phyloP scores from a whole-genome alignment of 2,329 filamentous ascomycete genomes.

The Ceratocystis eucalypticola region DNA sequence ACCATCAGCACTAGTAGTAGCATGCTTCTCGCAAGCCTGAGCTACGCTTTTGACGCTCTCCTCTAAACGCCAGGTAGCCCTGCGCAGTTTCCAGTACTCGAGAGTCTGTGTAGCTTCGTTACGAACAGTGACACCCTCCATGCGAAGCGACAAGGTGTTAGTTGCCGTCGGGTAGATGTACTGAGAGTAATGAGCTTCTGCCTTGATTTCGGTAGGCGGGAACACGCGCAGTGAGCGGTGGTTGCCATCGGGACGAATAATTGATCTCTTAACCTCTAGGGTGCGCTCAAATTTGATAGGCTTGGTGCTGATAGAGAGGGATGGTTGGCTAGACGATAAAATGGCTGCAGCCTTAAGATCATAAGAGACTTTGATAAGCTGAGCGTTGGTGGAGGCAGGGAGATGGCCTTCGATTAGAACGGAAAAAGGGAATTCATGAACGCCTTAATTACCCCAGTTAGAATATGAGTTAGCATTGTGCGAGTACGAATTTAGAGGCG shows the following conservation, averaged over 20 bases:
- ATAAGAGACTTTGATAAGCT: constrained; percentile 63
- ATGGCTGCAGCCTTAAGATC: constrained; percentile 56
- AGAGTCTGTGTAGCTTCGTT: constrained; percentile 59
- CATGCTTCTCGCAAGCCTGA: constrained; percentile 66
- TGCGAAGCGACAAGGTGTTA: constrained; percentile 64
- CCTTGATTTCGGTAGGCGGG: constrained; percentile 86
- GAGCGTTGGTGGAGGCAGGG: constrained; percentile 68
- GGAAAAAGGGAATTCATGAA: constrained; percentile 76
- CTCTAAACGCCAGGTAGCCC: constrained; percentile 85
- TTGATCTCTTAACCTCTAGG: constrained; percentile 64
- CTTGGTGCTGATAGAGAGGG: constrained; percentile 27
- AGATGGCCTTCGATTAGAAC: constrained; percentile 72
- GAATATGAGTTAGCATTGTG: constrained; percentile 21
- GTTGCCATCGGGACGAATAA: constrained; percentile 59
- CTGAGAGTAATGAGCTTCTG: constrained; percentile 66
- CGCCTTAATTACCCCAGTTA: constrained; percentile 31
- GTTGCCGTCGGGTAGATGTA: constrained; percentile 76
- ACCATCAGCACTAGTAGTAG: constrained; percentile 32
- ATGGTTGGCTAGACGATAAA: constrained; percentile 43
- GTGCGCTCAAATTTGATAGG: constrained; percentile 50
- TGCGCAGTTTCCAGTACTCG: constrained; percentile 73
- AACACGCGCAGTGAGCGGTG: constrained; percentile 90
- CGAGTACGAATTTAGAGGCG: not conserved
- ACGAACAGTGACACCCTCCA: constrained; percentile 69
- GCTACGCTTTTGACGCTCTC: constrained; percentile 71